A percentile compares a stretch with the other conserved stretches of the same genome.
phyloP scores from a whole-genome alignment of 2,329 filamentous ascomycete genomes.

The Fusarium sp. region DNA sequence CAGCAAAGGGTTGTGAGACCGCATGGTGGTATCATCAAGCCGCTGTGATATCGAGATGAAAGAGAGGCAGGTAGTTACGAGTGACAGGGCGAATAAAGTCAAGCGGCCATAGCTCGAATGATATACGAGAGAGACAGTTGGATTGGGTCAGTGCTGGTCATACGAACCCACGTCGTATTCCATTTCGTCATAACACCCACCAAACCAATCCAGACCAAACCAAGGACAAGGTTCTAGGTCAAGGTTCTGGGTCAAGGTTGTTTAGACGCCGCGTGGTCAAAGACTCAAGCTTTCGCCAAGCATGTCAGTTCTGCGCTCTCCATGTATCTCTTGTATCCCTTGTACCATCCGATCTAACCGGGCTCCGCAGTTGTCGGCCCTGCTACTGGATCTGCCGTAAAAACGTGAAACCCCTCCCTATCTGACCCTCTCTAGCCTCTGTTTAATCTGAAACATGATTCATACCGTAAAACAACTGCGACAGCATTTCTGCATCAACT shows the following conservation, averaged over 20 bases:
- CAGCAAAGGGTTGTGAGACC: slow-evolving; percentile 12
- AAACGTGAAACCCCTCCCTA: slow-evolving; percentile 1
- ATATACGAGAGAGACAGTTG: slow-evolving; percentile 1
- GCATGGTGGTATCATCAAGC: slow-evolving; percentile 14
- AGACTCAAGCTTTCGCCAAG: slow-evolving; percentile 32
- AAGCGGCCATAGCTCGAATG: background rate
- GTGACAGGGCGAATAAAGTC: background rate
- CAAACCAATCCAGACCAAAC: background rate
- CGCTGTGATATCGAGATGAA: background rate
- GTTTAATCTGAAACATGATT: slow-evolving; percentile 16
- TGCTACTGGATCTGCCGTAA: slow-evolving; percentile 8
- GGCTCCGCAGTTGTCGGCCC: background rate
- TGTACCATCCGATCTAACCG: slow-evolving; percentile 33
- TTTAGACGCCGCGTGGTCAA: slow-evolving; percentile 4
- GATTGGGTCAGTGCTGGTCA: background rate
- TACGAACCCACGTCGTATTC: background rate
- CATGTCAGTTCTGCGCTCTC: background rate
- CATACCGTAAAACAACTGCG: background rate
- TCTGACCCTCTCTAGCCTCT: background rate
- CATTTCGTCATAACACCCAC: slow-evolving; percentile 8
- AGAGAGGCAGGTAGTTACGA: background rate
- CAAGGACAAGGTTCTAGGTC: background rate
- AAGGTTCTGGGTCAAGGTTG: background rate
- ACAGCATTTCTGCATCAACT: background rate
- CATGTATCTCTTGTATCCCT: background rate